Conservation (phyloP, 495 filamentous ascomycete genomes). For the Aspergillus bertholletiae region DNA sequence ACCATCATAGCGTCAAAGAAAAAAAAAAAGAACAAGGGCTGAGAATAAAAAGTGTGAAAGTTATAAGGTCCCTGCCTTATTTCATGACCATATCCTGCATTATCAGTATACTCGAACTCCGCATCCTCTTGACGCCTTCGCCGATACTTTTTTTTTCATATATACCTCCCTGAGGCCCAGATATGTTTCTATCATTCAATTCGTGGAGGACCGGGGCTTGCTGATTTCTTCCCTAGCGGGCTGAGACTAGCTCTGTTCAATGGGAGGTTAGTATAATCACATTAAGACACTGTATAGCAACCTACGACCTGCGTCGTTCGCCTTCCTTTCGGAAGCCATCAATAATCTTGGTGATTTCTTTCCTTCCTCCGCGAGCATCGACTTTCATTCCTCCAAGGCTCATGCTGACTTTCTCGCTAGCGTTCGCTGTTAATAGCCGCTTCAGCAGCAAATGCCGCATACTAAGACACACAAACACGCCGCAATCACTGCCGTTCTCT, state of each 20-base stretch:
- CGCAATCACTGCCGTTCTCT: slow-evolving; percentile 89
- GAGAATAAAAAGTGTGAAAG: background rate
- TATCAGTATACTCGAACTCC: background rate
- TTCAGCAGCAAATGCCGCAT: slow-evolving; percentile 88
- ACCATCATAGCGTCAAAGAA: too few species aligned
- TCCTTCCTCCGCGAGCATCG: slow-evolving; percentile 70
- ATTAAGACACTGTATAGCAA: slow-evolving; percentile 17
- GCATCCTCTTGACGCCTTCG: background rate
- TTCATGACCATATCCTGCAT: too few species aligned
- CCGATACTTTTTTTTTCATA: background rate
- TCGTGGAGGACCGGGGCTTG: slow-evolving; percentile 45
- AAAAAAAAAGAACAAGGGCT: too few species aligned
- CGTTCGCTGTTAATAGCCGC: slow-evolving; percentile 71
- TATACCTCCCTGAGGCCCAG: background rate
- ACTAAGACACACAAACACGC: slow-evolving; percentile 90
- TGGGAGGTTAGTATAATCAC: slow-evolving; percentile 1
- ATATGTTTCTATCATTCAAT: slow-evolving; percentile 28
- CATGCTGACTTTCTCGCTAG: slow-evolving; percentile 86
- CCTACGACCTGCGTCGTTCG: slow-evolving; percentile 72
- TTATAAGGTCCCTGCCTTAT: background rate
- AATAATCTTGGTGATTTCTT: slow-evolving; percentile 85
- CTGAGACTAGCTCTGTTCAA: slow-evolving; percentile 30
- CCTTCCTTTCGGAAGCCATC: slow-evolving; percentile 79
- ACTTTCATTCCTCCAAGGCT: slow-evolving; percentile 76
- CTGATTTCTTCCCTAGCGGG: slow-evolving; percentile 37